These are phyloP conservation scores for Shiraia sp. DNA, from an alignment of 2,329 filamentous ascomycete species.

Conservation along the genomic window DNA sequence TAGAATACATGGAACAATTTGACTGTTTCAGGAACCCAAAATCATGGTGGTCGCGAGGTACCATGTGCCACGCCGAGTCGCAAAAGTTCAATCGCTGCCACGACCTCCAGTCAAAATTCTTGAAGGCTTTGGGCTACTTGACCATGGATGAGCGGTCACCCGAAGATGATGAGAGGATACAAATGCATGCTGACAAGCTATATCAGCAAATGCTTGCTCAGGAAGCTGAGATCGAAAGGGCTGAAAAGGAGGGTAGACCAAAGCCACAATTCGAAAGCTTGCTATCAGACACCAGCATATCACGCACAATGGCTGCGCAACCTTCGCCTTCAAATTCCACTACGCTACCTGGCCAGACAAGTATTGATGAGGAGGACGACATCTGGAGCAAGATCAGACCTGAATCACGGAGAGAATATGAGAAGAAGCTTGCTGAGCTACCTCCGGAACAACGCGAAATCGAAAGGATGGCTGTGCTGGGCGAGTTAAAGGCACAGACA, in stretches of 20 bases:
- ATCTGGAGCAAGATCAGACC: constrained; percentile 39
- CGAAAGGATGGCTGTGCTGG: constrained; percentile 39
- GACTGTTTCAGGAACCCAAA: constrained; percentile 76
- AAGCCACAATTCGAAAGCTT: constrained; percentile 64
- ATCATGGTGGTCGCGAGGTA: constrained; percentile 68
- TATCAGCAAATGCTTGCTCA: constrained; percentile 87
- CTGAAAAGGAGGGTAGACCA: constrained; percentile 59
- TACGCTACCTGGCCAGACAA: constrained; percentile 3
- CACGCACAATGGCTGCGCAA: constrained; percentile 27
- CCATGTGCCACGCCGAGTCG: constrained; percentile 80
- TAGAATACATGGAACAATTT: constrained; percentile 82
- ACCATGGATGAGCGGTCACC: constrained; percentile 65
- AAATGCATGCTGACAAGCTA: constrained; percentile 91
- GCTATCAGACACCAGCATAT: constrained; percentile 47
- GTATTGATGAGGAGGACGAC: constrained; percentile 17
- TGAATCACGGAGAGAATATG: constrained; percentile 34
- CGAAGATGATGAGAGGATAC: constrained; percentile 78
- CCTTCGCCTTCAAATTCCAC: constrained; percentile 8
- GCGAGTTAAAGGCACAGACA: constrained; percentile 37
- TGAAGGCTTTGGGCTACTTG: constrained; percentile 89
- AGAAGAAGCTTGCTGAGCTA: constrained; percentile 36
- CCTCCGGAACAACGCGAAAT: constrained; percentile 37
- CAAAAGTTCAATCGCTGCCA: constrained; percentile 83
- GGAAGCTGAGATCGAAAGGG: constrained; percentile 73
- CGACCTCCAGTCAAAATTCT: constrained; percentile 84